phyloP scores from a whole-genome alignment of 2,329 filamentous ascomycete species.

The Phoma sp. region DNA sequence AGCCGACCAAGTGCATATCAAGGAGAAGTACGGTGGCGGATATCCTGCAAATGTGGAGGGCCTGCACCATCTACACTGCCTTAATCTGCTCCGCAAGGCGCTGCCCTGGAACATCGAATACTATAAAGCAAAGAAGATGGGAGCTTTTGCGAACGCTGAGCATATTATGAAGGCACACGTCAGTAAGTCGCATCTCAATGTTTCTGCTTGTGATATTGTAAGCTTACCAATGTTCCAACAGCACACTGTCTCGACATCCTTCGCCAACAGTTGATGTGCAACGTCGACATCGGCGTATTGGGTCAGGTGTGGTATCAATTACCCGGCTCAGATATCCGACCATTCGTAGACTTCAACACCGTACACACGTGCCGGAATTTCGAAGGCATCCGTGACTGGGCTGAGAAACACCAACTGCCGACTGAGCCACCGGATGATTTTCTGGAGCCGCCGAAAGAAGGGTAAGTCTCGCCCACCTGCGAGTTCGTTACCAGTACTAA shows the following conservation, averaged over 20 bases:
- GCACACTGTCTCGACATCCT: constrained; percentile 68
- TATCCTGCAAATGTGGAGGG: constrained; percentile 66
- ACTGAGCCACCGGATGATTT: constrained; percentile 47
- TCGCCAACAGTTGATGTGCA: constrained; percentile 70
- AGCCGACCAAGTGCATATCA: constrained; percentile 64
- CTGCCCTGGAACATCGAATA: constrained; percentile 67
- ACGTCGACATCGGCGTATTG: constrained; percentile 65
- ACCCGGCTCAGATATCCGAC: constrained; percentile 56
- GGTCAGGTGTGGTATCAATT: constrained; percentile 67
- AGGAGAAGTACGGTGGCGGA: constrained; percentile 64
- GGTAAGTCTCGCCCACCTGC: not conserved
- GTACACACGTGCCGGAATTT: constrained; percentile 66
- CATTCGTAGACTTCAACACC: constrained; percentile 70
- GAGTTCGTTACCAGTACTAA: too few relatives aligned
- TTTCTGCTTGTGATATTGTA: too few relatives aligned
- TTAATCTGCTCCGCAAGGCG: constrained; percentile 68
- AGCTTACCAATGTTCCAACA: constrained; percentile 3
- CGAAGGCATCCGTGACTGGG: constrained; percentile 62
- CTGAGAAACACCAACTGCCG: constrained; percentile 61
- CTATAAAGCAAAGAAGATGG: constrained; percentile 59
- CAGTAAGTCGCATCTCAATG: constrained; percentile 53
- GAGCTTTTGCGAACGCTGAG: constrained; percentile 64
- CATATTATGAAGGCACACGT: constrained; percentile 64
- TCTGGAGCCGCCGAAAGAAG: constrained; percentile 48
- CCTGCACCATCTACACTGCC: constrained; percentile 65